A percentile compares a stretch with the other conserved stretches of the same genome.
These are phyloP conservation scores for Trifolium dubium DNA, from an alignment of 306 rosid species.

Conservation along the genomic window DNA sequence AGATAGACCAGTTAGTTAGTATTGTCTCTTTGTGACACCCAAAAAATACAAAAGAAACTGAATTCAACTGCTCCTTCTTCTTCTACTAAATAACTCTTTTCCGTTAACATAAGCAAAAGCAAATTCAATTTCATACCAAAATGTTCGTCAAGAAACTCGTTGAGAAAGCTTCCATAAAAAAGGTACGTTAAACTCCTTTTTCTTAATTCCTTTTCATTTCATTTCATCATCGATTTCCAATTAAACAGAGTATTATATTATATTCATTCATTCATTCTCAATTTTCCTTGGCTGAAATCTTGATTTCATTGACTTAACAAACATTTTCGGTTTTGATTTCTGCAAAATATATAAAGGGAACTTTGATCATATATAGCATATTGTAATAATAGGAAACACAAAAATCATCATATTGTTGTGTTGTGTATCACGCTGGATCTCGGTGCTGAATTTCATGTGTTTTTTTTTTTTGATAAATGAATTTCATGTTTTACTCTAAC, in stretches of 20 bases:
- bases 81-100: neutral
- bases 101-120: constrained; percentile 23
- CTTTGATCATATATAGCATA: constrained; percentile 22
- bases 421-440: neutral
- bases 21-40: neutral
- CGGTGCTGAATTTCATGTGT: neutral
- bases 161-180: constrained; percentile 79
- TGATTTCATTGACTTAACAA: neutral
- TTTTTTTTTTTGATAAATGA: no score
- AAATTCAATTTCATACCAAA: constrained; percentile 31
- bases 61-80: neutral
- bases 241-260: neutral
- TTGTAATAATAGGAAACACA: constrained; percentile 5
- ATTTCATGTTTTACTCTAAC: neutral
- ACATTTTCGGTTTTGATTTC: constrained; percentile 13
- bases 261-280: neutral
- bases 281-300: neutral
- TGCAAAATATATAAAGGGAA: neutral
- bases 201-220: neutral
- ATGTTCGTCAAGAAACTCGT: constrained; percentile 94
- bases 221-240: neutral
- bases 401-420: neutral
- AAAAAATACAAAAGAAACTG: neutral
- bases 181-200: constrained; percentile 48
- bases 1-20: no score